Evolutionary conservation across 352 stramenopile genomes (phyloP).

Genomic region (Lagenidium sp.): DNA sequence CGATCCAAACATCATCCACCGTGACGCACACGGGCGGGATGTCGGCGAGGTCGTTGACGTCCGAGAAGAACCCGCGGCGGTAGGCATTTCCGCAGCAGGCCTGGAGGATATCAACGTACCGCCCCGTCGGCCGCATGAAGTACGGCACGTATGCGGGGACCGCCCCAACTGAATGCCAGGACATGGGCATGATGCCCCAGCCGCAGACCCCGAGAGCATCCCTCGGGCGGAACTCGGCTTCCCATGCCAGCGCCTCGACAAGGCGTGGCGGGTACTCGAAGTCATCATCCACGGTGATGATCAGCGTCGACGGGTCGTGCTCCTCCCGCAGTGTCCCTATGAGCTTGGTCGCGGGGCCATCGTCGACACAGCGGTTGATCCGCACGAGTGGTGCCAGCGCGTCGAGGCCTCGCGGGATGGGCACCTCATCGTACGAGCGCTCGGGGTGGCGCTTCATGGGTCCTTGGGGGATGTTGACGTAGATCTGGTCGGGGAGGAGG

Average conservation of each 20-base stretch:
- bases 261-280: constrained; percentile 65
- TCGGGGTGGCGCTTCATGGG: constrained; percentile 71
- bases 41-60: constrained; percentile 54
- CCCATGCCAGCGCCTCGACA: constrained; percentile 59
- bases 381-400: constrained; percentile 37
- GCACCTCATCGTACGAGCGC: constrained; percentile 64
- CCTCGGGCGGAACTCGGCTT: constrained; percentile 41
- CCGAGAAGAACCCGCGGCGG: constrained; percentile 61
- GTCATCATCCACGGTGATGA: constrained; percentile 80
- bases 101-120: constrained; percentile 63
- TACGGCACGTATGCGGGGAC: constrained; percentile 78
- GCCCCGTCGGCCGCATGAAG: constrained; percentile 61
- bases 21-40: constrained; percentile 67
- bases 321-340: constrained; percentile 56
- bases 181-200: constrained; percentile 68
- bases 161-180: constrained; percentile 57
- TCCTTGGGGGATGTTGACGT: constrained; percentile 62
- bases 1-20: constrained; percentile 80
- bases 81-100: constrained; percentile 61
- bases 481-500: constrained; percentile 64
- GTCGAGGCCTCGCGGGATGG: constrained; percentile 35
- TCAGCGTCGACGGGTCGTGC: constrained; percentile 44
- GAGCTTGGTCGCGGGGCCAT: constrained; percentile 73
- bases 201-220: constrained; percentile 65
- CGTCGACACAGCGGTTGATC: constrained; percentile 70